phyloP scores from a whole-genome alignment of 2,329 filamentous ascomycete genomes.

The Fusarium sp. region DNA sequence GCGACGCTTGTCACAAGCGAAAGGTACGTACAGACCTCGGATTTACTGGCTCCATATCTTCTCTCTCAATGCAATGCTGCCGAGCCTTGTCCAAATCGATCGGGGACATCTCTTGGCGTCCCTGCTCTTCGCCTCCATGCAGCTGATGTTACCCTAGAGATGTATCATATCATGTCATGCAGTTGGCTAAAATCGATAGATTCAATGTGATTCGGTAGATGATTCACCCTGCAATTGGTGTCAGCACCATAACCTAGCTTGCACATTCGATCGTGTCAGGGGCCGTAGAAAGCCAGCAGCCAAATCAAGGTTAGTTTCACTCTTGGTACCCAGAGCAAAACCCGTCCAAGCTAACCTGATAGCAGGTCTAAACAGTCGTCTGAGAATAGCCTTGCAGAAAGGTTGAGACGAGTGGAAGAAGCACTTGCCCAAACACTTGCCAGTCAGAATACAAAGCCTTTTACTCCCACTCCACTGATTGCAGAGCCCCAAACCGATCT shows the following conservation, averaged over 20 bases:
- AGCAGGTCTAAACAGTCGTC: slow-evolving; percentile 22
- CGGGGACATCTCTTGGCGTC: slow-evolving; percentile 11
- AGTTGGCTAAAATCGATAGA: slow-evolving; percentile 25
- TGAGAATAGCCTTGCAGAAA: slow-evolving; percentile 36
- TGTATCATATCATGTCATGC: neutral
- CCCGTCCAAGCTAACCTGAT: neutral
- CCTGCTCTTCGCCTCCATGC: neutral
- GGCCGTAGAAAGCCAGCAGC: slow-evolving; percentile 34
- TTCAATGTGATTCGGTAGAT: slow-evolving; percentile 36
- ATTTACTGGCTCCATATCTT: neutral
- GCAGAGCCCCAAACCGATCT: neutral
- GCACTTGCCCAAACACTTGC: slow-evolving; percentile 35
- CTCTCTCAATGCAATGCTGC: neutral
- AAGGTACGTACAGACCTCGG: slow-evolving; percentile 33
- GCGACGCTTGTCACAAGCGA: slow-evolving; percentile 41
- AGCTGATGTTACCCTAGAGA: neutral
- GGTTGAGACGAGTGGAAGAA: slow-evolving; percentile 39
- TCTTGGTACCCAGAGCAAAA: no score
- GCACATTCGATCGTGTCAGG: slow-evolving; percentile 42
- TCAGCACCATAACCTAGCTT: slow-evolving; percentile 37
- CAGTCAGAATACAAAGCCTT: neutral
- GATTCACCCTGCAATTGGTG: slow-evolving; percentile 40
- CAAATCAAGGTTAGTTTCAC: slow-evolving; percentile 28
- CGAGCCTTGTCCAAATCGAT: neutral
- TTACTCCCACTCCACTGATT: slow-evolving; percentile 6